Evolutionary conservation across 2,329 filamentous ascomycete genomes (phyloP).

Genomic region (Rasamsonia emersonii): DNA sequence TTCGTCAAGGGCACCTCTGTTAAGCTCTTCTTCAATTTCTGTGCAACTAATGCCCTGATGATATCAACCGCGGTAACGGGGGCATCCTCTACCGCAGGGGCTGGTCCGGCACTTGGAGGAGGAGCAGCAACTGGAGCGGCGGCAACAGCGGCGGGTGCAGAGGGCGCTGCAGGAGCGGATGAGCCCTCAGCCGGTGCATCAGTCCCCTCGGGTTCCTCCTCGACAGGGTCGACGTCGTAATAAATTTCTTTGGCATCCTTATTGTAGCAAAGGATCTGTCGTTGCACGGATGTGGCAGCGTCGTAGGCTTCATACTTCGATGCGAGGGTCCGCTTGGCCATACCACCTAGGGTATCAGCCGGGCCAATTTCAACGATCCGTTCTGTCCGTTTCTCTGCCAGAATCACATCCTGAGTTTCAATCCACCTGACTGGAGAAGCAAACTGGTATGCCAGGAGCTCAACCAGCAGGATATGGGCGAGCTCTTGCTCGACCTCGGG

Average conservation of each 20-base stretch:
- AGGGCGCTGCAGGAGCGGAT: constrained; percentile 27
- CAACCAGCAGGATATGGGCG: constrained; percentile 93
- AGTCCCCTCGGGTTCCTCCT: constrained; percentile 67
- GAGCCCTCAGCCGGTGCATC: constrained; percentile 30
- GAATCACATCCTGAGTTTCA: constrained; percentile 98
- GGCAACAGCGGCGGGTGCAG: constrained; percentile 37
- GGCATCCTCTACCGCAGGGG: constrained; percentile 73
- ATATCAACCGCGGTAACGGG: constrained; percentile 87
- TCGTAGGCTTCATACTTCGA: constrained; percentile 99
- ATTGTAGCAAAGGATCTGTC: constrained; percentile 98
- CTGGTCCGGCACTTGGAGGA: constrained; percentile 66
- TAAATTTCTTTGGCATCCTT: constrained; percentile 99
- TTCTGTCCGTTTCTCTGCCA: constrained; percentile 91
- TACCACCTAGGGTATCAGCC: constrained; percentile 90
- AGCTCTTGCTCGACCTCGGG: constrained; percentile 99
- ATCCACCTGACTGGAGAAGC: constrained; percentile 99
- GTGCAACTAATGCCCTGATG: constrained; percentile 78
- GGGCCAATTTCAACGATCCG: constrained; percentile 96
- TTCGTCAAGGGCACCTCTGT: constrained; percentile 86
- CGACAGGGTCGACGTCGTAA: constrained; percentile 92
- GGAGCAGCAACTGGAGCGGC: constrained; percentile 47
- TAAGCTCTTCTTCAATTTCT: constrained; percentile 94
- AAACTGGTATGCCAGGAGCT: constrained; percentile 98
- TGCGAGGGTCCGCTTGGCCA: constrained; percentile 91
- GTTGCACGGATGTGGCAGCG: constrained; percentile 88